Percentiles rank a stretch among this genome's conserved stretches.
phyloP scores from a whole-genome alignment of 1,284 basidiomycete species.

The Moesziomyces sp. region DNA sequence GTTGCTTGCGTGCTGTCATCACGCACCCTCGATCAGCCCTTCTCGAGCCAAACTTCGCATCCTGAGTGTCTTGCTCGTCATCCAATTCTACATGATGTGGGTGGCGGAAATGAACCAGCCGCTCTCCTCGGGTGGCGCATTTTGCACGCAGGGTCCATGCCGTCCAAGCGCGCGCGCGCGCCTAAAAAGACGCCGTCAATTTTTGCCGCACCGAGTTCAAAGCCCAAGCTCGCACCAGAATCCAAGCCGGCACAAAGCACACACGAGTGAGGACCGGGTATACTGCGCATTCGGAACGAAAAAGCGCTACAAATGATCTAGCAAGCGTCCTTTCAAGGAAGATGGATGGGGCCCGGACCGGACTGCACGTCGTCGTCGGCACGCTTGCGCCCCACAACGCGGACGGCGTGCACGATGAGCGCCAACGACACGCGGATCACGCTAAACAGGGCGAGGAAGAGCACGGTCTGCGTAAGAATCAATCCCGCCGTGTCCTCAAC shows the following conservation, averaged over 20 bases:
- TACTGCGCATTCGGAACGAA: not conserved
- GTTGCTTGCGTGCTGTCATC: conserved; percentile 1
- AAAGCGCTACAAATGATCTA: not conserved
- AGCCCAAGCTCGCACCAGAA: no score
- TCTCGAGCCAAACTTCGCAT: no score
- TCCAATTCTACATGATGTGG: no score
- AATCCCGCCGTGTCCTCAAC: conserved; percentile 34
- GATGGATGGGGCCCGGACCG: conserved; percentile 25
- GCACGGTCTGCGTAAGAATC: conserved; percentile 22
- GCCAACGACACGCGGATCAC: conserved; percentile 14
- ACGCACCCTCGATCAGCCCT: no score
- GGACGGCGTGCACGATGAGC: conserved; percentile 12
- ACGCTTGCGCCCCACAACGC: conserved; percentile 9
- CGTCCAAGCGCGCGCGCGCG: no score
- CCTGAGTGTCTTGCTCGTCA: no score
- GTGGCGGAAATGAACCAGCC: no score
- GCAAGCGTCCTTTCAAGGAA: conserved; percentile 8
- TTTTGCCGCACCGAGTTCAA: not conserved
- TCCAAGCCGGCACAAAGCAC: no score
- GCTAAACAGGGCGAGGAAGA: conserved; percentile 25
- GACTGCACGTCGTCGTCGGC: conserved; percentile 8
- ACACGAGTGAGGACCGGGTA: not conserved
- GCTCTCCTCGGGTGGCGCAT: no score
- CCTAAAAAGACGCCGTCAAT: not conserved
- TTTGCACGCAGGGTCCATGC: not conserved